Evolutionary conservation across 345 rosid genomes (phyloP), one percentile per base, ranked within the genome.

Genomic region (Nasturtium officinale): DNA sequence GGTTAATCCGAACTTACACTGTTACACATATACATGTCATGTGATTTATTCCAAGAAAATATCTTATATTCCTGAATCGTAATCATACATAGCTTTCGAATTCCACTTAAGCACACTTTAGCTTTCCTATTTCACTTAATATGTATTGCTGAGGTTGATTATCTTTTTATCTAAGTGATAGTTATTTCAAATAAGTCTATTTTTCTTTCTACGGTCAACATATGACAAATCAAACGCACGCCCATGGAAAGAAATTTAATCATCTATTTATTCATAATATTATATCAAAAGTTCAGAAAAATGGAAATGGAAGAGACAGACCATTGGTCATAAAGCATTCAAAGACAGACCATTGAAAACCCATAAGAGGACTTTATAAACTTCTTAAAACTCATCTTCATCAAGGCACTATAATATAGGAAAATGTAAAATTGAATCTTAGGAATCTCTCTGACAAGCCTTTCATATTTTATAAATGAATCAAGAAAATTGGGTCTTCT

Each of bases 401-500:
- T 61, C 74, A 75, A 75, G 69, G 67, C 61, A 52, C 51, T n/a
- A 38, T 5, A 33, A 67, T 18, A 67, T 28, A 13, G 1, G 2
- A 65, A 32, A 5, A 3, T 40, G 12, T 38, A 38, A 26, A 57
- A 68, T 16, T 16, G 10, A 48, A 61, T 37, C 68, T 61, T 23
- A 38, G 52, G 65, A 59, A 67, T 68, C 79, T 68, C 64, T 75
- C 74, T 32, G 64, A 75, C 69, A 75, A 75, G 37, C 32, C 12
- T 54, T 52, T 40, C 23, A 66, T 9, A 8, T 65, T 65, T 46
- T 47, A 28, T 60, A 52, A 68, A 52, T 61, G 64, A 75, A 75
- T 68, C 74, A 75, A 75, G 74, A 61, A 67, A 50, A 29, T 67
- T 67, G 28, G 16, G 48, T 52, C 3, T 47, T 38, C 20, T 38